These are phyloP conservation scores for Diaporthe nobilis DNA, from an alignment of 2,329 filamentous ascomycete species.

Conservation along the genomic window DNA sequence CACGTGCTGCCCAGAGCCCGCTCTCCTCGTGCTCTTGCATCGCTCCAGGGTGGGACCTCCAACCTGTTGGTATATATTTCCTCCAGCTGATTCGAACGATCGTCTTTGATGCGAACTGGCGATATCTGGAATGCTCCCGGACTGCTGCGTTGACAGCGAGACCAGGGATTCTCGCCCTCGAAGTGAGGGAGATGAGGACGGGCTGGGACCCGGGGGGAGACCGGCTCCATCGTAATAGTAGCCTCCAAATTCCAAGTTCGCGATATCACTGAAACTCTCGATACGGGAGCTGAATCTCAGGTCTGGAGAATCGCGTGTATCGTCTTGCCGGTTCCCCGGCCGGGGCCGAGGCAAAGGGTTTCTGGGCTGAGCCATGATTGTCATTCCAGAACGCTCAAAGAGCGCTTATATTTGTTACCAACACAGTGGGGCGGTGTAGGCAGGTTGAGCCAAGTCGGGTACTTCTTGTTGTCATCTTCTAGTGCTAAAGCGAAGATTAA, in stretches of 20 bases:
- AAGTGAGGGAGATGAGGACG: slow-evolving; percentile 41
- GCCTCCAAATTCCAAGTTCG: slow-evolving; percentile 49
- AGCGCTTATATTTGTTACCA: not conserved
- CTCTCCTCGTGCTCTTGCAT: slow-evolving; percentile 57
- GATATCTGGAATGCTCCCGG: slow-evolving; percentile 12
- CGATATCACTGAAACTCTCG: slow-evolving; percentile 50
- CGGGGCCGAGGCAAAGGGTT: not conserved
- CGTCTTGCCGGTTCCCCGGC: not conserved
- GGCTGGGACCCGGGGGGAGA: not conserved
- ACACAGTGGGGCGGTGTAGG: too few species aligned
- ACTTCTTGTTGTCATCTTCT: not conserved
- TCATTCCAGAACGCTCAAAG: not conserved
- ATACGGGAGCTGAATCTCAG: slow-evolving; percentile 44
- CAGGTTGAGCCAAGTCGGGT: not conserved
- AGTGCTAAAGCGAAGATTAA: not conserved
- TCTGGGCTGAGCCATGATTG: slow-evolving; percentile 11
- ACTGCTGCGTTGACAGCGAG: slow-evolving; percentile 54
- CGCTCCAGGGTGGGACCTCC: slow-evolving; percentile 42
- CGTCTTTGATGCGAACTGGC: not conserved
- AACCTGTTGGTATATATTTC: slow-evolving; percentile 45
- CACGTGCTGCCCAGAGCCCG: not conserved
- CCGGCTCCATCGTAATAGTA: slow-evolving; percentile 73
- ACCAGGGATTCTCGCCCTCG: slow-evolving; percentile 56
- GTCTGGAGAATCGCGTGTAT: not conserved
- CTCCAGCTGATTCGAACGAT: not conserved